Conservation (phyloP, 306 rosid species). For the Inga leiocalycina region DNA sequence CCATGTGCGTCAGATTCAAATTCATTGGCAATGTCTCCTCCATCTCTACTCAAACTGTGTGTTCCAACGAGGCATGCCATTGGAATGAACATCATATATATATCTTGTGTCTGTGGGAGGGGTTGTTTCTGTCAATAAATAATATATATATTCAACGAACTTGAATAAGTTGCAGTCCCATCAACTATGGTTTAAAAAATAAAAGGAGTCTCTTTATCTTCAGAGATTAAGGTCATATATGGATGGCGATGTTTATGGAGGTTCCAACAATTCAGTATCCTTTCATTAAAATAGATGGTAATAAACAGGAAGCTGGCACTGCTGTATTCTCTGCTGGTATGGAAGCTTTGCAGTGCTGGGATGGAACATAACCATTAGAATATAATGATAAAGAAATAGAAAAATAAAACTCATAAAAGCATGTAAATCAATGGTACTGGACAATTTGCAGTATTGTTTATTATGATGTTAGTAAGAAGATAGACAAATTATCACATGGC, state of each 20-base stretch:
- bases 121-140: slow-evolving; percentile 2
- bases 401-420: neutral
- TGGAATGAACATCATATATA: neutral
- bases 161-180: neutral
- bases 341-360: neutral
- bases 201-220: neutral
- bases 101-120: slow-evolving; percentile 11
- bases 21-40: neutral
- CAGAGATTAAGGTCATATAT: neutral
- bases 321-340: neutral
- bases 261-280: neutral
- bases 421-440: neutral
- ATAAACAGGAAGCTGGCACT: neutral
- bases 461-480: neutral
- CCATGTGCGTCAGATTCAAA: neutral
- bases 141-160: neutral
- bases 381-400: neutral
- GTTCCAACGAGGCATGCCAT: neutral
- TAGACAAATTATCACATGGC: neutral
- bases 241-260: neutral
- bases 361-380: neutral
- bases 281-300: neutral
- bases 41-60: neutral
- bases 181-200: neutral
- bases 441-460: neutral